Evolutionary conservation across 106 monocot genomes (phyloP).

Genomic region (Ottelia alismoides): DNA sequence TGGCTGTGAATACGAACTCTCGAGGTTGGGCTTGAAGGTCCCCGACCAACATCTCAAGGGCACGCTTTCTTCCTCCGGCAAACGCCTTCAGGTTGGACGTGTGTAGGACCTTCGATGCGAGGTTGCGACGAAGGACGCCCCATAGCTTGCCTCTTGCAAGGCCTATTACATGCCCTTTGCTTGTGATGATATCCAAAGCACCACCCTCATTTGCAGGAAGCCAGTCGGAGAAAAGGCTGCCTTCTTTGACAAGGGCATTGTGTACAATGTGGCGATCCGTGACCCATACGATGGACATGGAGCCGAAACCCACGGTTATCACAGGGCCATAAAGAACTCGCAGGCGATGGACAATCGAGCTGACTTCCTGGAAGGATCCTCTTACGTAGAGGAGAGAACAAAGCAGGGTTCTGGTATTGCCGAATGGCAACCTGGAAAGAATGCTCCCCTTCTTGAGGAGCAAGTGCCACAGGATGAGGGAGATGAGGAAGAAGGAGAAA

Average conservation of each 20-base stretch:
- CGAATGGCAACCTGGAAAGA: no score
- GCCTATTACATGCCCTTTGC: slow-evolving; percentile 1
- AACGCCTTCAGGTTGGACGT: not conserved
- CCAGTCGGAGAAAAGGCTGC: slow-evolving; percentile 6
- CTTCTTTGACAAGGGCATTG: slow-evolving; percentile 8
- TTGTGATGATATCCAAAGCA: not conserved
- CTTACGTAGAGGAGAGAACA: no score
- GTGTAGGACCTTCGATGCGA: slow-evolving; percentile 3
- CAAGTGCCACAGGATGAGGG: no score
- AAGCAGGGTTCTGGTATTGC: no score
- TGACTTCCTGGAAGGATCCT: no score
- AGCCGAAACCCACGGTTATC: slow-evolving; percentile 7
- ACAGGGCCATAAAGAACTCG: not conserved
- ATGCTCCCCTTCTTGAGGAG: no score
- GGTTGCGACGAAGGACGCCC: slow-evolving; percentile 11
- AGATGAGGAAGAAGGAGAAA: no score
- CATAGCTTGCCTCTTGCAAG: not conserved
- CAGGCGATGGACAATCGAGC: no score
- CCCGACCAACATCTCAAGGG: not conserved
- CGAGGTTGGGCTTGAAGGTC: not conserved
- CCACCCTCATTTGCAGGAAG: not conserved
- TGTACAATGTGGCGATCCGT: slow-evolving; percentile 6
- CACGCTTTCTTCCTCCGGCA: not conserved
- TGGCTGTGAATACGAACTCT: not conserved
- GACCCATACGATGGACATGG: not conserved